Base-by-base conservation (phyloP, 2,329 filamentous ascomycete genomes). In the Xenoacremonium recifei region DNA sequence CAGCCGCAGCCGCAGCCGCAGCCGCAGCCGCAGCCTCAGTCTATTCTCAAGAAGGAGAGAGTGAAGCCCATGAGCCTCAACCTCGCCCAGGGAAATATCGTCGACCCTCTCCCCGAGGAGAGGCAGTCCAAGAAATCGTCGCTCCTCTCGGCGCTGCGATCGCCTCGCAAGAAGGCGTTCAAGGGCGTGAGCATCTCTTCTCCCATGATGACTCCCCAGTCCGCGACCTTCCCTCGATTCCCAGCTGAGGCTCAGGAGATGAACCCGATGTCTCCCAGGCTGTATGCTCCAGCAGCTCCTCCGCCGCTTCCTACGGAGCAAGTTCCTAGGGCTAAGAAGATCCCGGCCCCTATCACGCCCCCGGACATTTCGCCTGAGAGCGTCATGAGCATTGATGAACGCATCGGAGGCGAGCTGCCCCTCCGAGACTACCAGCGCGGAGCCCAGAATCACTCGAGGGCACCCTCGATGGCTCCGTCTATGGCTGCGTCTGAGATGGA, bases 141-240 rank as follows among this genome's bases (percentile, higher is more conserved):
- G 11, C 66, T 84, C 44, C 66, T 84, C 39, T 80, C 79, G 3
- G 75, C 75, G n/a, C 70, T 85, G 42, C 76, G 76, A 49, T 84
- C 81, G 15, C 80, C 81, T 5, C 71, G 69, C 49, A 76, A 72
- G 64, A 78, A 71, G 63, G 62, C 73, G 47, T 62, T 68, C 39
- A 75, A 71, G 55, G 74, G 68, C 16, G 62, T 84, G 49, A 75
- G 61, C 57, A 85, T 85, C 53, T 84, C 81, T 11, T 82, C 80
- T 2, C 81, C 81, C 37, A 80, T 85, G 53, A 76, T 81, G 70
- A 84, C 80, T 7, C 80, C 81, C 12, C 75, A 76, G 66, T 79
- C 80, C 3, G 73, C 68, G 3, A 79, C 75, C 3, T 84, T 84
- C 50, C 75, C 78, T 2, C 69, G 71, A n/a, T 63, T 71, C 12